Conservation (phyloP, 345 rosid species). For the Salix dunnii region DNA sequence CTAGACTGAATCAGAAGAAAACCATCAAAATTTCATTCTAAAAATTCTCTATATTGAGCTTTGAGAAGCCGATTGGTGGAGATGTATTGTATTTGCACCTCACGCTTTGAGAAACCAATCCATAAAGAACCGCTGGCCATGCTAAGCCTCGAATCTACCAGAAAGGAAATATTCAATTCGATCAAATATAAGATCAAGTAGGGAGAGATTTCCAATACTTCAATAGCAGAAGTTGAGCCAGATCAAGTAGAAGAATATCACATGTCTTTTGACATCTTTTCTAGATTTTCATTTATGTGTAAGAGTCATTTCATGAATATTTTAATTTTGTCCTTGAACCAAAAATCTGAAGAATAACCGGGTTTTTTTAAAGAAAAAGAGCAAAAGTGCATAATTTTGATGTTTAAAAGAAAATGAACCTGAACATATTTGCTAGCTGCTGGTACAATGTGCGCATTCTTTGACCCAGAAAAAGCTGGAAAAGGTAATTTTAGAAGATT, state of each 20-base stretch:
- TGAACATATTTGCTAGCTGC: slow-evolving; percentile 27
- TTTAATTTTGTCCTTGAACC: too few species aligned
- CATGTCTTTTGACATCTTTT: not conserved
- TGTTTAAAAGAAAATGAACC: slow-evolving; percentile 9
- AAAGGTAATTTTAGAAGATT: not conserved
- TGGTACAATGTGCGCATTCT: slow-evolving; percentile 17
- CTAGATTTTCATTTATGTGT: too few species aligned
- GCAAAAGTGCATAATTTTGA: too few species aligned
- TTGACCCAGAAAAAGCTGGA: slow-evolving; percentile 17
- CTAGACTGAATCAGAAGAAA: slow-evolving; percentile 51
- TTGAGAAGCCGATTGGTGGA: slow-evolving; percentile 9
- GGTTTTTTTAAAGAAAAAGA: not conserved
- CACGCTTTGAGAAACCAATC: slow-evolving; percentile 95
- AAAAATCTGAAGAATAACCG: too few species aligned
- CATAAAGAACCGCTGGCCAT: slow-evolving; percentile 86
- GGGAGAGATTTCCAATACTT: too few species aligned
- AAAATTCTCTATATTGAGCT: too few species aligned
- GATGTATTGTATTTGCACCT: slow-evolving; percentile 43
- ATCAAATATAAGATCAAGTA: slow-evolving; percentile 1
- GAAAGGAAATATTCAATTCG: slow-evolving; percentile 3
- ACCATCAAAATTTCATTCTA: too few species aligned
- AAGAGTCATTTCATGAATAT: too few species aligned
- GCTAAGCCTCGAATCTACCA: slow-evolving; percentile 85
- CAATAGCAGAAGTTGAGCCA: too few species aligned
- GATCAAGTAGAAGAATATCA: too few species aligned